A percentile compares a stretch with the other conserved stretches of the same genome.
Evolutionary conservation across 495 filamentous ascomycete species (phyloP).

Genomic region (Platismatia glauca): DNA sequence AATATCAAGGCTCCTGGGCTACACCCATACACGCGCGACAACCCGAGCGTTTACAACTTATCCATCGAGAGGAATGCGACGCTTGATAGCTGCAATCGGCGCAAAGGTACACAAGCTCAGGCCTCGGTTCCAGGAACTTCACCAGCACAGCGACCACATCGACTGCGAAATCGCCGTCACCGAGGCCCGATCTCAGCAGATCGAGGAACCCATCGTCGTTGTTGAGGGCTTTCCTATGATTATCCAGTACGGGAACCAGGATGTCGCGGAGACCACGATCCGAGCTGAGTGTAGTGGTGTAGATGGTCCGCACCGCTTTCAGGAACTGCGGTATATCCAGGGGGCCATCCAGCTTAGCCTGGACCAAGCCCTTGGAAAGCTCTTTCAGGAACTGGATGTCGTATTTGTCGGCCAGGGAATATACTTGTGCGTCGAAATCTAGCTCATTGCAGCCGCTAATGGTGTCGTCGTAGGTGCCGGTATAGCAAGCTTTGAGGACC

Average conservation of each 20-base stretch:
- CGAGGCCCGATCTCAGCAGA: neutral
- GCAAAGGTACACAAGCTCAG: too few species aligned
- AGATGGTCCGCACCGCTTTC: neutral
- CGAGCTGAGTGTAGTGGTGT: neutral
- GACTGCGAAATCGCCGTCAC: neutral
- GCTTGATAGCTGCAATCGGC: too few species aligned
- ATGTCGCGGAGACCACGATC: neutral
- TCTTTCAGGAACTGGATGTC: neutral
- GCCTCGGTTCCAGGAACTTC: too few species aligned
- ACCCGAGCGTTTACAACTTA: too few species aligned
- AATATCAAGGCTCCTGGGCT: too few species aligned
- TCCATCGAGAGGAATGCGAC: too few species aligned
- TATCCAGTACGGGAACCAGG: neutral
- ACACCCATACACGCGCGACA: too few species aligned
- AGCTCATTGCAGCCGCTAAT: neutral
- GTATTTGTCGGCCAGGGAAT: constrained; percentile 6
- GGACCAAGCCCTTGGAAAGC: neutral
- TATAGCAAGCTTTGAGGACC: too few species aligned
- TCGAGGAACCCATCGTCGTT: neutral
- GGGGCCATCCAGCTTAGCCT: neutral
- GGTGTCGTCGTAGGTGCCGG: neutral
- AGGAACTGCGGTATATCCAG: neutral
- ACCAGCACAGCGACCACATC: constrained; percentile 5
- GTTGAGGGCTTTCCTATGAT: neutral
- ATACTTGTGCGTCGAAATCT: neutral